Conservation (phyloP, 257 asterid genomes). For the Eucommia ulmoides region DNA sequence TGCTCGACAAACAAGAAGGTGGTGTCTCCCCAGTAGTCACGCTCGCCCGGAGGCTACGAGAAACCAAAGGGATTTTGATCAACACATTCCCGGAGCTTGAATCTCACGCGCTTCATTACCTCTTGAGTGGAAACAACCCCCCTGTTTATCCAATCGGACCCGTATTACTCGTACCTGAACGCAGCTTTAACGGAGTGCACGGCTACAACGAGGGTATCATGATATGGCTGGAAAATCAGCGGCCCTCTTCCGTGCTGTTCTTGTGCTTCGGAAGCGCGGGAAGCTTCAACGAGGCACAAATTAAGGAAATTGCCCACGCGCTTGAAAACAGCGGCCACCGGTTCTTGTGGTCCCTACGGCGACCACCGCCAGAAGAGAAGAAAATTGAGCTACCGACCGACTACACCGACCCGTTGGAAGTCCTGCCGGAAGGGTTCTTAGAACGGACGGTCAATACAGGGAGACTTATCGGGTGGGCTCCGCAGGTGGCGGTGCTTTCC, state of each 20-base stretch:
- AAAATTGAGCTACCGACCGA: conserved; percentile 4
- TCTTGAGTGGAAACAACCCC: conserved; percentile 6
- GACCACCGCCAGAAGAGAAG: conserved; percentile 17
- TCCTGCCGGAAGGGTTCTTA: conserved; percentile 25
- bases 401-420: conserved; percentile 6
- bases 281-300: conserved; percentile 23
- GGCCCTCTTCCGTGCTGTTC: conserved; percentile 27
- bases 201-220: conserved; percentile 8
- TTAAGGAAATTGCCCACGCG: conserved; percentile 34
- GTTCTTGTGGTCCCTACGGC: conserved; percentile 31
- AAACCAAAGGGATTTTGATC: conserved; percentile 23
- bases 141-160: conserved; percentile 43
- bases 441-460: no score
- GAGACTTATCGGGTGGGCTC: no score
- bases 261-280: conserved; percentile 45
- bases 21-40: no score
- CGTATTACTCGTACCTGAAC: no score
- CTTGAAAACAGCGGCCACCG: conserved; percentile 28
- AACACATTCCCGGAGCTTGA: conserved; percentile 44
- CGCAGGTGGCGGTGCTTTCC: no score
- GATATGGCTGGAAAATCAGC: conserved; percentile 41
- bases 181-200: background rate
- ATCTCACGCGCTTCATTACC: conserved; percentile 14
- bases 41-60: no score
- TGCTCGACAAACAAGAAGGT: background rate